Evolutionary conservation across 306 rosid species (phyloP).

Genomic region (Delonix regia): DNA sequence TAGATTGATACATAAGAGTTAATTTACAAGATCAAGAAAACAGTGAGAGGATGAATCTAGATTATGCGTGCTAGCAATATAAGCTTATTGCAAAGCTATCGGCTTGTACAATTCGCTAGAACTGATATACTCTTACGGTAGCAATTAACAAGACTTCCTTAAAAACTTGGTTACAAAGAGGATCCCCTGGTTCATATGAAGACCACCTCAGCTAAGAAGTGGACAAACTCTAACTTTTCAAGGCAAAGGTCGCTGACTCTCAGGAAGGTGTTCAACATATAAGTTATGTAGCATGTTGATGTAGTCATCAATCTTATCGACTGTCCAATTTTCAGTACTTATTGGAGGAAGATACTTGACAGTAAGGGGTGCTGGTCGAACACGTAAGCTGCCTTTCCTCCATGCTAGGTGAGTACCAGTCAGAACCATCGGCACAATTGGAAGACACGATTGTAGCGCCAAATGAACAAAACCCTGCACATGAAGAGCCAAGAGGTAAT

Average conservation of each 20-base stretch:
- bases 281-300: slow-evolving; percentile 41
- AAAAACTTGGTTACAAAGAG: not conserved
- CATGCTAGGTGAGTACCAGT: slow-evolving; percentile 67
- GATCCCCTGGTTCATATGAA: slow-evolving; percentile 22
- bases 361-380: slow-evolving; percentile 55
- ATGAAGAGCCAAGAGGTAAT: not conserved
- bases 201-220: slow-evolving; percentile 21
- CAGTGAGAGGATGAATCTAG: too few relatives aligned
- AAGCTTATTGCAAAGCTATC: too few relatives aligned
- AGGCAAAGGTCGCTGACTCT: slow-evolving; percentile 51
- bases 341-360: slow-evolving; percentile 64
- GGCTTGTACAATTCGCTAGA: too few relatives aligned
- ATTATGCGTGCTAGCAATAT: too few relatives aligned
- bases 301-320: slow-evolving; percentile 56
- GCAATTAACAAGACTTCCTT: not conserved
- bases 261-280: slow-evolving; percentile 56
- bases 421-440: slow-evolving; percentile 61
- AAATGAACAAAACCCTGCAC: slow-evolving; percentile 72
- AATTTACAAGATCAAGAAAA: too few relatives aligned
- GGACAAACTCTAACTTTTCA: slow-evolving; percentile 25
- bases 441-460: slow-evolving; percentile 66
- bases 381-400: slow-evolving; percentile 65
- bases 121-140: too few relatives aligned
- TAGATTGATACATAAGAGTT: too few relatives aligned
- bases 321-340: slow-evolving; percentile 53